A percentile compares a stretch with the other conserved stretches of the same genome.
These are phyloP conservation scores for Candida coquimbonensis DNA, from an alignment of 805 yeast species.

Conservation along the genomic window DNA sequence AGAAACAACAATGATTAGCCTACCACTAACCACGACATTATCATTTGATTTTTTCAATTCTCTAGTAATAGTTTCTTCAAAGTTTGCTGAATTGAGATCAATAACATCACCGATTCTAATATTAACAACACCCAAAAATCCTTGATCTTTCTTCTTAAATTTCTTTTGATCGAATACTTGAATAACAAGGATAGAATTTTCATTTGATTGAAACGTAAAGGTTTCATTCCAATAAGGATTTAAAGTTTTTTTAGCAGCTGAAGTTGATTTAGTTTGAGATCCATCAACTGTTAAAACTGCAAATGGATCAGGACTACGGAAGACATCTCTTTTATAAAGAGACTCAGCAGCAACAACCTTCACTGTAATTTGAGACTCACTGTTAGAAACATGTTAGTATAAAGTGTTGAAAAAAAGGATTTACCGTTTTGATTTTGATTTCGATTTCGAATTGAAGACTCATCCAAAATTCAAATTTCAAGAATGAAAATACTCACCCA, in stretches of 20 bases:
- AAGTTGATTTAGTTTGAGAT: conserved; percentile 89
- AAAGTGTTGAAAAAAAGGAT: background rate
- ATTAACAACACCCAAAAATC: conserved; percentile 94
- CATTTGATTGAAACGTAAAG: conserved; percentile 69
- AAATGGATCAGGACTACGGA: conserved; percentile 95
- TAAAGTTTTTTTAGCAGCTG: conserved; percentile 86
- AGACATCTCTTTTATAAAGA: conserved; percentile 88
- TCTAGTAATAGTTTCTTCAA: conserved; percentile 84
- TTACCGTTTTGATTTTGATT: too few species aligned
- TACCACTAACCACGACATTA: conserved; percentile 87
- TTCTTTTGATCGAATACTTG: conserved; percentile 97
- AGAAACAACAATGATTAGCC: conserved; percentile 71
- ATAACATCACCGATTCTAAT: conserved; percentile 84
- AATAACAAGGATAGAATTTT: conserved; percentile 78
- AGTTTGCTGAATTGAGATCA: conserved; percentile 43
- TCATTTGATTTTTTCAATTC: conserved; percentile 90
- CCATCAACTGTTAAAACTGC: conserved; percentile 98
- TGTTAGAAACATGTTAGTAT: conserved; percentile 10
- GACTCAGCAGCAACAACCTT: conserved; percentile 94
- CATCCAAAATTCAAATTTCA: too few species aligned
- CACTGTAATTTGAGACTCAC: conserved; percentile 31
- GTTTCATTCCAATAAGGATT: conserved; percentile 98
- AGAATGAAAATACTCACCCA: background rate
- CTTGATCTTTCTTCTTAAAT: conserved; percentile 97
- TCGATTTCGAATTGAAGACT: too few species aligned